phyloP scores from a whole-genome alignment of 371 early-diverging fungal genomes.

The Rhizomucor pusillus region DNA sequence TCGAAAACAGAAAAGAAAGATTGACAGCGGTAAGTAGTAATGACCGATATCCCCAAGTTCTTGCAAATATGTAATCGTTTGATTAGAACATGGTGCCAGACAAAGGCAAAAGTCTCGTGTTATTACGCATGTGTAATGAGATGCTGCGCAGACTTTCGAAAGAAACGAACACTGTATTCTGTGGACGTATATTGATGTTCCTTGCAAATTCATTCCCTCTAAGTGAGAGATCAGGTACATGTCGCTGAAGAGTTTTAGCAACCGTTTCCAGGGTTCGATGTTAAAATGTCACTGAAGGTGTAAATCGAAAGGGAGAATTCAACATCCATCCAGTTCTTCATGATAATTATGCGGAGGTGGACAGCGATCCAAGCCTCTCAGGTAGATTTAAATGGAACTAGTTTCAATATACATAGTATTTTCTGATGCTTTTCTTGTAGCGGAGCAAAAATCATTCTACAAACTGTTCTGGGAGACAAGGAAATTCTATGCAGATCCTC shows the following conservation, averaged over 20 bases:
- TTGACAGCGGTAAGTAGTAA: constrained; percentile 53
- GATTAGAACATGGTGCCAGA: constrained; percentile 65
- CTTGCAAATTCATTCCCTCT: constrained; percentile 79
- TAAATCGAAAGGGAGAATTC: constrained; percentile 82
- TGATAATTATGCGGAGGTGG: constrained; percentile 54
- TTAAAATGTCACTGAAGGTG: constrained; percentile 38
- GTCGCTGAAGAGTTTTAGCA: too few species aligned
- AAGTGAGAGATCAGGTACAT: constrained; percentile 73
- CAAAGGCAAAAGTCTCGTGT: constrained; percentile 76
- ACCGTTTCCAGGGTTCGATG: too few species aligned
- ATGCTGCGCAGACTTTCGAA: constrained; percentile 78
- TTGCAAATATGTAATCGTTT: neutral
- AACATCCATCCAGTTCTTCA: constrained; percentile 61
- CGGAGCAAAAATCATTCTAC: constrained; percentile 45
- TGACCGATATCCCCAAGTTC: neutral
- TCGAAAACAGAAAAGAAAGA: constrained; percentile 54
- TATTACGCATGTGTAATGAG: constrained; percentile 83
- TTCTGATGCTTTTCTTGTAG: constrained; percentile 12
- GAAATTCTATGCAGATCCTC: constrained; percentile 43
- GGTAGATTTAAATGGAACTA: constrained; percentile 20
- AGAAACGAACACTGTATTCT: constrained; percentile 73
- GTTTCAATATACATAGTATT: neutral
- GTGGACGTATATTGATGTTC: constrained; percentile 81
- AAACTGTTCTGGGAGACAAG: constrained; percentile 45
- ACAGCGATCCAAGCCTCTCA: constrained; percentile 35